These are phyloP conservation scores for Neurospora pannonica DNA, from an alignment of 495 filamentous ascomycete species.

Conservation along the genomic window DNA sequence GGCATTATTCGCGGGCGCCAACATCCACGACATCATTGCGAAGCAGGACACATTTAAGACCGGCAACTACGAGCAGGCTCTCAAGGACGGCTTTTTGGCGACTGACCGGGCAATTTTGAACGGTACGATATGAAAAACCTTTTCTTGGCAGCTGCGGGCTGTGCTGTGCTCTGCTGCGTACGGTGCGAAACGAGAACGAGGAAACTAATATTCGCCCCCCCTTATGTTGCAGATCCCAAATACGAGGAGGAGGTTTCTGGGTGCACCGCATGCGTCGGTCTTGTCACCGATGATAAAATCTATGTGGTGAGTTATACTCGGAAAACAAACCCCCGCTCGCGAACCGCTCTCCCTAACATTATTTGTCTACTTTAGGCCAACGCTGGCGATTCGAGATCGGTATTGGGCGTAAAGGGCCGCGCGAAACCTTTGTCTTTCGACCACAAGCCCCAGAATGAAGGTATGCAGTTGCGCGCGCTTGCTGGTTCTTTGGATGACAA, in stretches of 20 bases:
- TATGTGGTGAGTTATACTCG: conserved; percentile 59
- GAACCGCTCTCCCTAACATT: conserved; percentile 12
- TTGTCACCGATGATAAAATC: conserved; percentile 85
- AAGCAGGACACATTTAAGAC: conserved; percentile 89
- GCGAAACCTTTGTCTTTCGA: conserved; percentile 96
- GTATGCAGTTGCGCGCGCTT: conserved; percentile 33
- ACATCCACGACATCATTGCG: conserved; percentile 86
- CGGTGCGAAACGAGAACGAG: conserved; percentile 12
- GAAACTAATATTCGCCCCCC: not conserved
- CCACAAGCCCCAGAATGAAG: conserved; percentile 98
- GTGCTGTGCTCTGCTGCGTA: not conserved
- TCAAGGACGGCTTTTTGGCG: conserved; percentile 95
- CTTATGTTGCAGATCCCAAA: conserved; percentile 61
- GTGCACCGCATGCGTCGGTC: conserved; percentile 84
- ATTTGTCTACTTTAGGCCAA: conserved; percentile 57
- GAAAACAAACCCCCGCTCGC: not conserved
- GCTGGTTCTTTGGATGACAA: not conserved
- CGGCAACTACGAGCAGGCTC: conserved; percentile 85
- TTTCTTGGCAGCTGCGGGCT: not conserved
- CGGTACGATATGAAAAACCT: conserved; percentile 46
- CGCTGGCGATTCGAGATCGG: conserved; percentile 88
- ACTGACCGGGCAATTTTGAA: conserved; percentile 93
- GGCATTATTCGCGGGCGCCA: conserved; percentile 81
- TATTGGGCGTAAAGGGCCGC: conserved; percentile 88
- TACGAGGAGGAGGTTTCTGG: conserved; percentile 98